Evolutionary conservation across 1,284 basidiomycete species (phyloP).

Genomic region (Gymnopus androsaceus): DNA sequence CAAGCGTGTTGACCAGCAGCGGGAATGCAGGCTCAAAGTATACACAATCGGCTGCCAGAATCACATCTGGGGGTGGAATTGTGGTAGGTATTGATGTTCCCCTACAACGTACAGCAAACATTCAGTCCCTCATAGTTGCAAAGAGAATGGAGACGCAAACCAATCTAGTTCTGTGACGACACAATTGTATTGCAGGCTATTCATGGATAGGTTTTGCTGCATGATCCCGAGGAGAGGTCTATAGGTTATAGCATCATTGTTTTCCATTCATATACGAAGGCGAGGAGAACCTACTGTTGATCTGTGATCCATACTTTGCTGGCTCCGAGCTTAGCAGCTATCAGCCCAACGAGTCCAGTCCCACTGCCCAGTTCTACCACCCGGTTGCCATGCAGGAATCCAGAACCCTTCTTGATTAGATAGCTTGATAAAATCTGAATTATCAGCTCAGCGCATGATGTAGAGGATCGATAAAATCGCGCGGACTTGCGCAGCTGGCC

Average conservation of each 20-base stretch:
- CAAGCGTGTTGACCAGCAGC: conserved; percentile 80
- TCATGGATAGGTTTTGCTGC: conserved; percentile 67
- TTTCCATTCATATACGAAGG: conserved; percentile 22
- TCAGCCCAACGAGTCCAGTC: conserved; percentile 88
- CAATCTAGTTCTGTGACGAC: conserved; percentile 77
- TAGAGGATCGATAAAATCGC: conserved; percentile 2
- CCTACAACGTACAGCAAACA: conserved; percentile 39
- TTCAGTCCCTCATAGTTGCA: conserved; percentile 6
- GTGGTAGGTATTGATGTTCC: conserved; percentile 49
- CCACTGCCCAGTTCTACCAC: conserved; percentile 88
- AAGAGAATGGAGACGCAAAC: conserved; percentile 39
- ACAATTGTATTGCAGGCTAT: conserved; percentile 55
- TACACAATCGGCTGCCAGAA: conserved; percentile 90
- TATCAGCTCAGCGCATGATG: conserved; percentile 6
- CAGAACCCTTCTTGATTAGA: conserved; percentile 56
- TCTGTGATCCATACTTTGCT: conserved; percentile 80
- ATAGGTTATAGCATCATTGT: conserved; percentile 16
- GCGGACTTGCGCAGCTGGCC: conserved; percentile 89
- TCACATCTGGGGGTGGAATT: conserved; percentile 59
- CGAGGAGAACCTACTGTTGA: conserved; percentile 68
- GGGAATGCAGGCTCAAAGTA: conserved; percentile 96
- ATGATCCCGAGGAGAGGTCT: conserved; percentile 80
- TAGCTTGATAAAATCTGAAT: conserved; percentile 82
- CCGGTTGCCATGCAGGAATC: conserved; percentile 51
- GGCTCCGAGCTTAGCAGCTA: conserved; percentile 70